These are phyloP conservation scores for Beauveria rudraprayagi DNA, from an alignment of 2,329 filamentous ascomycete species.

Conservation along the genomic window DNA sequence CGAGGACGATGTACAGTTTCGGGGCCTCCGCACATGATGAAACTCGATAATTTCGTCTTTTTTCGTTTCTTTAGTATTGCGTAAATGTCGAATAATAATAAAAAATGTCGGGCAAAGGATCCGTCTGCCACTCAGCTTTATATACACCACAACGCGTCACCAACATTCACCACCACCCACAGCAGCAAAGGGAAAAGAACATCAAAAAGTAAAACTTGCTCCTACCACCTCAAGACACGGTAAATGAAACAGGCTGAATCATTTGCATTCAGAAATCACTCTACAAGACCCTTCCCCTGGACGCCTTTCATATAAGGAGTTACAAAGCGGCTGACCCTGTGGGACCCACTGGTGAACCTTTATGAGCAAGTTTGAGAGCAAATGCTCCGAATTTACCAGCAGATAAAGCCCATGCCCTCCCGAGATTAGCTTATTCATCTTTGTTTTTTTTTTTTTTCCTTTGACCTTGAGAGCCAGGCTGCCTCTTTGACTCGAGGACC, in stretches of 20 bases:
- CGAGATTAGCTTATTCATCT: background rate
- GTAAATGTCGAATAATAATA: background rate
- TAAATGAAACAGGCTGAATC: background rate
- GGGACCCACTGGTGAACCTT: constrained; percentile 5
- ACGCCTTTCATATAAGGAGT: too few relatives aligned
- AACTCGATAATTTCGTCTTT: background rate
- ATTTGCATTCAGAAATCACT: background rate
- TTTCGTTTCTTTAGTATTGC: background rate
- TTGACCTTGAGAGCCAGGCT: background rate
- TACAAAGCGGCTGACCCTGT: background rate
- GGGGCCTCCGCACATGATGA: constrained; percentile 35
- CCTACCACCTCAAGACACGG: background rate
- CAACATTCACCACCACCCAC: background rate
- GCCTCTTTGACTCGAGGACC: background rate
- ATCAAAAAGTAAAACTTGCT: background rate
- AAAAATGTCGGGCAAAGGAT: too few relatives aligned
- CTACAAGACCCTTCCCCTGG: too few relatives aligned
- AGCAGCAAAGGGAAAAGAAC: background rate
- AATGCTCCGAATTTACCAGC: constrained; percentile 18
- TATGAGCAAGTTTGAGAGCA: constrained; percentile 29
- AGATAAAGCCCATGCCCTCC: background rate
- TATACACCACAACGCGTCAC: background rate
- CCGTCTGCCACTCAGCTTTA: background rate
- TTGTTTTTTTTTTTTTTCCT: too few relatives aligned
- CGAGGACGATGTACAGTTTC: constrained; percentile 32